Base-by-base conservation (phyloP, 441 rosid genomes). In the Bruguiera hainesii region DNA sequence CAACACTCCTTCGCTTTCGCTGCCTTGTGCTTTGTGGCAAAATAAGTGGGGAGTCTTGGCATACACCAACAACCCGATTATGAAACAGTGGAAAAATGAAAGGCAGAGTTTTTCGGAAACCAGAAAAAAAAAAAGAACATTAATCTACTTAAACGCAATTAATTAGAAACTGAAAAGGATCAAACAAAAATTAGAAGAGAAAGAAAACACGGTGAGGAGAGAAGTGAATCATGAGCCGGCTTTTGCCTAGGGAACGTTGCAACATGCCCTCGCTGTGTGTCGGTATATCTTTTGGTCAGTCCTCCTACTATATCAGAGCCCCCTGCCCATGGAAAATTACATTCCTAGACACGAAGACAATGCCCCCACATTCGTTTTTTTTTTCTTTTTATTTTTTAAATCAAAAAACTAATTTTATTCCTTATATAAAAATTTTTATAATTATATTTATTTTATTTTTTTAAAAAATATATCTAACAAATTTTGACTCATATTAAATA, bases 211-310 rank as follows among this genome's bases (percentile, higher is more conserved):
- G 3, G 29, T 3, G 23, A 0, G 15, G 18, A 2, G 15, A 15
- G 49, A 7, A 70, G 71, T 28, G 75, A 72, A 73, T 59, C 77
- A 77, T 75, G 71, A 66, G 80, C 76, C 64, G 78, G 66, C 33
- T 1, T 53, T 53, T 23, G 29, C 5, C 58, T 53, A 7, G 11
- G 57, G 16, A 20, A 10, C 58, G 58, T 9, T 23, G 25, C 28
- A 20, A 8, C 10, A 37, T 37, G 46, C 46, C 46, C 46, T 37
- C 46, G 13, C 3, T 9, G 15, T 37, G 46, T 37, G 15, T 37
- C 46, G 15, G 46, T 6, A 2, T 37, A 37, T 37, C 46, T 37
- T 37, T 37, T 37, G 46, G 46, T 37, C 2, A 11, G 8, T 10
- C 37, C 37, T 7, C 7, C 31, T 29, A 29, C 37, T 33, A 33